phyloP scores from a whole-genome alignment of 2,329 filamentous ascomycete genomes.

The Phaeosphaeria sp. region DNA sequence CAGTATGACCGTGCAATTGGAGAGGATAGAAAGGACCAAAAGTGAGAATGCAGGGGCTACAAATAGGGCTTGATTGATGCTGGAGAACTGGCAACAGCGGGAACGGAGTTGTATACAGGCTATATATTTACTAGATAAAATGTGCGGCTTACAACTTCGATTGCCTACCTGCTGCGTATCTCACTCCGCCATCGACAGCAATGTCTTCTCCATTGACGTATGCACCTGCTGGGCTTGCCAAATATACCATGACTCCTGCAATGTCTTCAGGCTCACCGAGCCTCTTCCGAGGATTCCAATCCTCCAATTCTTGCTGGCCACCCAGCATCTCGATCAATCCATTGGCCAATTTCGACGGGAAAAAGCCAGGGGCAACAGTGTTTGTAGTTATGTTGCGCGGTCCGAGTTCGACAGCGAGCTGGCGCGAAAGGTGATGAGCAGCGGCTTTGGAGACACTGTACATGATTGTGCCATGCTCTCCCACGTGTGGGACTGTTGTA shows the following conservation, averaged over 20 bases:
- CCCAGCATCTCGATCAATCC: constrained; percentile 47
- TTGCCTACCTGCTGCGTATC: constrained; percentile 33
- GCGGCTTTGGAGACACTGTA: constrained; percentile 51
- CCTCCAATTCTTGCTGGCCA: constrained; percentile 50
- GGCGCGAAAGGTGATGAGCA: constrained; percentile 46
- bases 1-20: constrained; percentile 35
- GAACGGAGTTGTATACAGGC: neutral
- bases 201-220: constrained; percentile 45
- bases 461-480: constrained; percentile 48
- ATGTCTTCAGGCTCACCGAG: constrained; percentile 46
- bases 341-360: constrained; percentile 47
- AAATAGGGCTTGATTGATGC: constrained; percentile 6
- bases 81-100: neutral
- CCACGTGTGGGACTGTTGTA: constrained; percentile 45
- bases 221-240: constrained; percentile 35
- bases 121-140: neutral
- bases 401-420: constrained; percentile 49
- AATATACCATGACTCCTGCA: constrained; percentile 46
- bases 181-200: constrained; percentile 38
- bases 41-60: neutral
- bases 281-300: constrained; percentile 39
- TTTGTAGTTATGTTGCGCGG: constrained; percentile 50
- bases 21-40: constrained; percentile 33
- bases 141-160: constrained; percentile 27
- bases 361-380: constrained; percentile 49